Conservation (phyloP, 2,329 filamentous ascomycete species). For the Leptosphaerulina australis region DNA sequence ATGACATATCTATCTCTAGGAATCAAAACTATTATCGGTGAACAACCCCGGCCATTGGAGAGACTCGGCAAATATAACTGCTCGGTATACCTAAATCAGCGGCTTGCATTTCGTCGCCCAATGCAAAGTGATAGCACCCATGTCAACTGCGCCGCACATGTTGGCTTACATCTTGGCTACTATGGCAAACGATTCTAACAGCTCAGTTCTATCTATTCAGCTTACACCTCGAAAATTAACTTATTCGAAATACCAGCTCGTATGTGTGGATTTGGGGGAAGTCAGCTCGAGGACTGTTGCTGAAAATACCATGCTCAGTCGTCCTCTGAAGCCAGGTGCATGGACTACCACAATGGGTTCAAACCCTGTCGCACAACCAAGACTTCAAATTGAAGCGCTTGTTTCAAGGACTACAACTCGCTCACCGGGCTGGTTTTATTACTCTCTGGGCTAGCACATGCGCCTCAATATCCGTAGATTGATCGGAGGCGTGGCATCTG, state of each 20-base stretch:
- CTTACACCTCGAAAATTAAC: not conserved
- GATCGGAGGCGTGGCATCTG: not conserved
- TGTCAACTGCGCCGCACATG: conserved; percentile 1
- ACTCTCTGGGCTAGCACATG: not conserved
- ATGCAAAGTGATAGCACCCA: not conserved
- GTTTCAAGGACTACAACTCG: conserved; percentile 15
- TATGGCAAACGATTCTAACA: conserved; percentile 5
- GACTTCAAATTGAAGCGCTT: not conserved
- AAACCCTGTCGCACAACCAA: not conserved
- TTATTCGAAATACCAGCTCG: not conserved
- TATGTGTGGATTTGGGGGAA: not conserved
- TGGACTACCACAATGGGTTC: not conserved
- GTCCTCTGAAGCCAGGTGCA: not conserved
- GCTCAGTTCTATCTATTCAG: conserved; percentile 3
- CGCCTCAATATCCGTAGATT: conserved; percentile 9
- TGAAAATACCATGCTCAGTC: not conserved
- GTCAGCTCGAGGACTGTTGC: not conserved
- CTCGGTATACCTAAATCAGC: not conserved
- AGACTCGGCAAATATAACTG: not conserved
- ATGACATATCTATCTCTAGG: not conserved
- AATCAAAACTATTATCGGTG: not conserved
- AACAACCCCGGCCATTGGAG: not conserved
- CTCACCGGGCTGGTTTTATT: conserved; percentile 3
- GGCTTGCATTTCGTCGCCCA: not conserved
- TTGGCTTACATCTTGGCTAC: conserved; percentile 11